These are phyloP conservation scores for Rhizoclosmatium globosum DNA, from an alignment of 192 early-diverging fungal species.

Conservation along the genomic window DNA sequence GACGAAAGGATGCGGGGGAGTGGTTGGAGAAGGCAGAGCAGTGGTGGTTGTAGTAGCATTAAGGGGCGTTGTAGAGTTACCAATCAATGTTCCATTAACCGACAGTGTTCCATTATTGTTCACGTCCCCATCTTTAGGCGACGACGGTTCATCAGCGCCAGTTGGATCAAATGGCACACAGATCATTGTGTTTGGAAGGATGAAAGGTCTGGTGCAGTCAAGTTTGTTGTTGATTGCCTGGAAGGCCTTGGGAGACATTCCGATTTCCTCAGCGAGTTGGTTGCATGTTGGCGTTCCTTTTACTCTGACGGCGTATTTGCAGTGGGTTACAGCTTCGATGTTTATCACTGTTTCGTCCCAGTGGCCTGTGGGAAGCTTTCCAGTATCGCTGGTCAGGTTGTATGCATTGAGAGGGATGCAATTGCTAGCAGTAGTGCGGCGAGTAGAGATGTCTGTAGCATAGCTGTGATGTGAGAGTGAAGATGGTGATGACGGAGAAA, in stretches of 20 bases:
- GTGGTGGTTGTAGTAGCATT: constrained; percentile 7
- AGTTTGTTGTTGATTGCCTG: neutral
- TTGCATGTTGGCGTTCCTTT: constrained; percentile 25
- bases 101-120: constrained; percentile 1
- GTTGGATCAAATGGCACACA: neutral
- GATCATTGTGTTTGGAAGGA: neutral
- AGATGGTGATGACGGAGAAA: neutral
- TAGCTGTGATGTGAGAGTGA: neutral
- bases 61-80: neutral
- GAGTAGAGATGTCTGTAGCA: neutral
- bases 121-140: neutral
- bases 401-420: neutral
- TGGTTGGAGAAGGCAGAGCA: neutral
- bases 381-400: neutral
- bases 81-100: neutral
- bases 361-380: neutral
- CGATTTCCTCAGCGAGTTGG: constrained; percentile 9
- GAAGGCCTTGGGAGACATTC: neutral
- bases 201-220: neutral
- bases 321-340: constrained; percentile 1
- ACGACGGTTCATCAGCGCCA: neutral
- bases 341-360: constrained; percentile 7
- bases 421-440: neutral
- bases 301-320: neutral
- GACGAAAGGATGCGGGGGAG: neutral